Percentiles rank a stretch among this genome's conserved stretches.
Conservation (phyloP, 805 yeast species). For the Saturnispora gosingensis region DNA sequence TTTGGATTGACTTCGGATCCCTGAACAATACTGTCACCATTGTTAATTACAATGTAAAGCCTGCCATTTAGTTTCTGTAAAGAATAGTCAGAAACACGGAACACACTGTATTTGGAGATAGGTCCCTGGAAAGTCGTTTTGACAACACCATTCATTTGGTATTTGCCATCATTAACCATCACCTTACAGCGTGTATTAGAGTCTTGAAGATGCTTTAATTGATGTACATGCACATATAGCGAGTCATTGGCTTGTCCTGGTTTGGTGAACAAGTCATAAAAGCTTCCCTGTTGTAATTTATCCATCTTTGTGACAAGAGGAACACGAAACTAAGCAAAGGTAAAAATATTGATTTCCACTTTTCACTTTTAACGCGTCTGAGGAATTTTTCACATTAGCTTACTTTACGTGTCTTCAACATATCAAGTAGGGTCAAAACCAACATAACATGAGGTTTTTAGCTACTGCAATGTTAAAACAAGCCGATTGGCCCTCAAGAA, state of each 20-base stretch:
- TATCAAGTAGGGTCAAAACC: neutral
- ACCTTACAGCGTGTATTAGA: conserved; percentile 35
- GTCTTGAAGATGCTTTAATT: conserved; percentile 27
- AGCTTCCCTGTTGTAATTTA: conserved; percentile 17
- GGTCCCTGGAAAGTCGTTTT: conserved; percentile 28
- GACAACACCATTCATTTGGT: conserved; percentile 41
- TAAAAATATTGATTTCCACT: neutral
- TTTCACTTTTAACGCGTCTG: neutral
- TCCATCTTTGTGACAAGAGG: conserved; percentile 12
- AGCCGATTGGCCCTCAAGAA: too few species aligned
- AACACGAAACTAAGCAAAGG: neutral
- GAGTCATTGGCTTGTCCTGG: conserved; percentile 14
- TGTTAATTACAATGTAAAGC: conserved; percentile 22
- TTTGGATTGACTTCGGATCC: conserved; percentile 24
- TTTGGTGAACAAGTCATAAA: conserved; percentile 18
- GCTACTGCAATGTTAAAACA: too few species aligned
- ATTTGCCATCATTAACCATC: conserved; percentile 45
- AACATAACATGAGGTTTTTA: too few species aligned
- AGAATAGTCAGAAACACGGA: conserved; percentile 16
- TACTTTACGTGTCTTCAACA: neutral
- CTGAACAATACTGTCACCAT: conserved; percentile 25
- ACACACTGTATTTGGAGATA: conserved; percentile 20
- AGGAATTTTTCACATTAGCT: neutral
- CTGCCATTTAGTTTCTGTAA: conserved; percentile 21
- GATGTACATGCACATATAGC: conserved; percentile 25